These are phyloP conservation scores for Tricholoma hemisulphureum DNA, from an alignment of 768 basidiomycete species.

Conservation along the genomic window DNA sequence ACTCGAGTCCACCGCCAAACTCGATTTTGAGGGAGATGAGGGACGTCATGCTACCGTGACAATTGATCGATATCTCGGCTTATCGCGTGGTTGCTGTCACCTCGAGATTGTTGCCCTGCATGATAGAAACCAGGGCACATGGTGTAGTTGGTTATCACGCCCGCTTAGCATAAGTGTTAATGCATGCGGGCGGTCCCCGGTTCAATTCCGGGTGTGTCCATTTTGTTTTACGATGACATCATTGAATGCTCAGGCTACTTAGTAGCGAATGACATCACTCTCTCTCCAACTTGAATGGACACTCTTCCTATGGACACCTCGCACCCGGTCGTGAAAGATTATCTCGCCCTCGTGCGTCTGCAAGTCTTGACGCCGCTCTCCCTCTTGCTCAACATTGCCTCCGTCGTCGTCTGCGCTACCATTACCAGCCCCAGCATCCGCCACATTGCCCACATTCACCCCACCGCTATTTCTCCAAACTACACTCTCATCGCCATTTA, in stretches of 20 bases:
- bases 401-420: conserved; percentile 64
- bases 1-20: conserved; percentile 84
- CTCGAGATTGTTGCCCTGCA: too few species aligned
- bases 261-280: conserved; percentile 10
- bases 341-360: conserved; percentile 65
- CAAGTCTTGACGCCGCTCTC: conserved; percentile 88
- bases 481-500: conserved; percentile 57
- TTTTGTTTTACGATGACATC: too few species aligned
- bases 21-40: conserved; percentile 58
- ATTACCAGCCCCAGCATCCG: conserved; percentile 66
- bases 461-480: conserved; percentile 72
- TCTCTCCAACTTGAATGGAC: conserved; percentile 48
- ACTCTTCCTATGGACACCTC: conserved; percentile 55
- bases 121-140: conserved; percentile 22
- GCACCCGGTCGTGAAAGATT: conserved; percentile 63
- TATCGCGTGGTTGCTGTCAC: too few species aligned
- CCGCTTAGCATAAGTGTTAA: conserved; percentile 14
- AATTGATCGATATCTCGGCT: too few species aligned
- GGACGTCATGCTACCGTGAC: conserved; percentile 9
- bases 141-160: conserved; percentile 25
- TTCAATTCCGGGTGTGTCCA: conserved; percentile 23
- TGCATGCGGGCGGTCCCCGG: conserved; percentile 21
- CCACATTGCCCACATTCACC: conserved; percentile 41
- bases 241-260: too few species aligned
- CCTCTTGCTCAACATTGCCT: conserved; percentile 75